A percentile compares a stretch with the other conserved stretches of the same genome.
Evolutionary conservation across 192 early-diverging fungal species (phyloP).

Genomic region (Dissophora ornata): DNA sequence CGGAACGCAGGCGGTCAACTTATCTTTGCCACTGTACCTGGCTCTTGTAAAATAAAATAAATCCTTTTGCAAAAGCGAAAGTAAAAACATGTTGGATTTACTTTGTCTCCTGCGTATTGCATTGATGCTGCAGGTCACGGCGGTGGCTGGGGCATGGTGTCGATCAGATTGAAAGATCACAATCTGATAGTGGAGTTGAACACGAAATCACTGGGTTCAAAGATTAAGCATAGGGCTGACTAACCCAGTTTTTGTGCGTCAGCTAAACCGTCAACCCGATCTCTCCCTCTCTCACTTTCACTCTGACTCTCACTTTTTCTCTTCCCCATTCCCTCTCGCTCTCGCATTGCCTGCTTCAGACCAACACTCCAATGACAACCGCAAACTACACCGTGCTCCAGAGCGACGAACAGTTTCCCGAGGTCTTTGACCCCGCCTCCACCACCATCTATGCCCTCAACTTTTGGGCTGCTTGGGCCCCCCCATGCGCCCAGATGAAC

Average conservation of each 20-base stretch:
- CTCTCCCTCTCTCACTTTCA: too few relatives aligned
- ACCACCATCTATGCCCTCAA: constrained; percentile 70
- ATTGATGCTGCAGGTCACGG: too few relatives aligned
- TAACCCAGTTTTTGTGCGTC: too few relatives aligned
- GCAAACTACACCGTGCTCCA: constrained; percentile 57
- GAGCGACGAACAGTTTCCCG: constrained; percentile 57
- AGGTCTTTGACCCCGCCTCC: constrained; percentile 41
- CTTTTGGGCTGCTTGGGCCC: constrained; percentile 95
- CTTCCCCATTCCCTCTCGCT: not conserved
- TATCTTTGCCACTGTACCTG: constrained; percentile 21
- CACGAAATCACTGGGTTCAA: too few relatives aligned
- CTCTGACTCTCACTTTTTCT: not conserved
- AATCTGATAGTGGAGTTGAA: too few relatives aligned
- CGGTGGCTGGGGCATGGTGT: too few relatives aligned
- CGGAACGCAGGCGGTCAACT: constrained; percentile 19
- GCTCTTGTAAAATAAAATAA: constrained; percentile 42
- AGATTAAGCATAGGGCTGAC: too few relatives aligned
- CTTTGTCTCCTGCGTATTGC: too few relatives aligned
- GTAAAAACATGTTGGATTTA: too few relatives aligned
- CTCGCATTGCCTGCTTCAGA: not conserved
- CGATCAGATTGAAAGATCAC: too few relatives aligned
- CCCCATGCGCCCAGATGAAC: constrained; percentile 92
- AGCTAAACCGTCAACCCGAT: too few relatives aligned
- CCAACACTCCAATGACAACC: constrained; percentile 20
- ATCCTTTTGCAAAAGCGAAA: constrained; percentile 11